These are phyloP conservation scores for Ustulina deusta DNA, from an alignment of 2,329 filamentous ascomycete species.

Conservation along the genomic window DNA sequence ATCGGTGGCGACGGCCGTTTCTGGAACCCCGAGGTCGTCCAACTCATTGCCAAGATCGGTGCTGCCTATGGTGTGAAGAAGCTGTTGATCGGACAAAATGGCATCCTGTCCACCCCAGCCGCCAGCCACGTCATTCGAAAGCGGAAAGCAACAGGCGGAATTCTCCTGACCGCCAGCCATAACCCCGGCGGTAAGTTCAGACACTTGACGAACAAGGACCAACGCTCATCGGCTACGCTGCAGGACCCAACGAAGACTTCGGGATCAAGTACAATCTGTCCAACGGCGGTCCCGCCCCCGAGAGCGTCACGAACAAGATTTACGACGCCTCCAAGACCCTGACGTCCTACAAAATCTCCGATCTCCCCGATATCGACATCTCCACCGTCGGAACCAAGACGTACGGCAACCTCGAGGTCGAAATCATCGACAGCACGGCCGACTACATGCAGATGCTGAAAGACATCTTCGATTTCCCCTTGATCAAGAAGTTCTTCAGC, in stretches of 20 bases:
- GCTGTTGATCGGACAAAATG: slow-evolving; percentile 93
- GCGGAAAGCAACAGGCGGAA: slow-evolving; percentile 94
- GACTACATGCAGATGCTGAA: slow-evolving; percentile 97
- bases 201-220: background rate
- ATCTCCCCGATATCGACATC: slow-evolving; percentile 89
- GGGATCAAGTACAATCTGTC: slow-evolving; percentile 99
- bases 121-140: slow-evolving; percentile 97
- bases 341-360: slow-evolving; percentile 90
- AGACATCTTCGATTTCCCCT: slow-evolving; percentile 96
- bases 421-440: slow-evolving; percentile 91
- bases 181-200: slow-evolving; percentile 86
- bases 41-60: slow-evolving; percentile 96
- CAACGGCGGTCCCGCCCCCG: slow-evolving; percentile 95
- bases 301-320: slow-evolving; percentile 98
- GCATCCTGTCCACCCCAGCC: slow-evolving; percentile 95
- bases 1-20: slow-evolving; percentile 97
- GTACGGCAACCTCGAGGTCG: slow-evolving; percentile 89
- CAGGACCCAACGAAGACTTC: slow-evolving; percentile 93
- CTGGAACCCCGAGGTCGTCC: slow-evolving; percentile 97
- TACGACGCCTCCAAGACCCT: slow-evolving; percentile 91
- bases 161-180: slow-evolving; percentile 95
- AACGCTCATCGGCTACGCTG: slow-evolving; percentile 25
- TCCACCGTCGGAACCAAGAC: slow-evolving; percentile 83
- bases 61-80: slow-evolving; percentile 99
- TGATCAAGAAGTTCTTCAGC: slow-evolving; percentile 94